Base-by-base conservation (phyloP, 805 yeast genomes). In the Candida rishiriensis region DNA sequence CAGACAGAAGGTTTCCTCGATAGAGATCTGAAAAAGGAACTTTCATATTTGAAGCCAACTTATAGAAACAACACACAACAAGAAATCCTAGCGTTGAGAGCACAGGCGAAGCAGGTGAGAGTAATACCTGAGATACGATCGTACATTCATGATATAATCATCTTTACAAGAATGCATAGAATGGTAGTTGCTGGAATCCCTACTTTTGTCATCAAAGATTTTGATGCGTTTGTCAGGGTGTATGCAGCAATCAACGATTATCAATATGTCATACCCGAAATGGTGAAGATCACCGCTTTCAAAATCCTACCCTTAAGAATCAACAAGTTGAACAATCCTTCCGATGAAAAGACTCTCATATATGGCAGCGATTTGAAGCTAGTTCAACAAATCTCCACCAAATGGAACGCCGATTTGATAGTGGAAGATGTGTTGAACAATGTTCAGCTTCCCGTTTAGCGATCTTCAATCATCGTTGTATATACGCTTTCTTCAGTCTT, bases 121-220 rank as follows among this genome's bases (percentile, higher is more conserved):
- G 58, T 81, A 8, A 67, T 71, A 1, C 71, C 79, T 0, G 85
- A 81, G 42, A 62, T 81, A 29, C 56, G 56, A 36, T 57, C 82
- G 5, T 82, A 81, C 51, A 70, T 78, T 47, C 76, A 78, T 48
- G 86, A 81, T 55, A 68, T 82, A 12, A 57, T 78, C 2, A 65
- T 80, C 2, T 76, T 71, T 52, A 52, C 75, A 2, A 63, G 88
- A 36, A 70, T 71, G 42, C 83, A 81, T 52, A 56, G 87, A 35
- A 71, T 78, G 56, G 78, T 79, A 2, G 48, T 54, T 17, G 67
- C 71, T 1, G 87, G 87, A 0, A 55, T 80, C 0, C 72, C 81
- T 1, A 77, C 83, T 0, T 56, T 61, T 40, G 63, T 74, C 2
- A 56, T 72, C 10, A 46, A 55, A 2, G 81, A 78, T 40, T 59